Evolutionary conservation across 148 eudicot genomes (phyloP), one percentile per base, ranked within the genome.

Genomic region (Salicornia ramosissima): DNA sequence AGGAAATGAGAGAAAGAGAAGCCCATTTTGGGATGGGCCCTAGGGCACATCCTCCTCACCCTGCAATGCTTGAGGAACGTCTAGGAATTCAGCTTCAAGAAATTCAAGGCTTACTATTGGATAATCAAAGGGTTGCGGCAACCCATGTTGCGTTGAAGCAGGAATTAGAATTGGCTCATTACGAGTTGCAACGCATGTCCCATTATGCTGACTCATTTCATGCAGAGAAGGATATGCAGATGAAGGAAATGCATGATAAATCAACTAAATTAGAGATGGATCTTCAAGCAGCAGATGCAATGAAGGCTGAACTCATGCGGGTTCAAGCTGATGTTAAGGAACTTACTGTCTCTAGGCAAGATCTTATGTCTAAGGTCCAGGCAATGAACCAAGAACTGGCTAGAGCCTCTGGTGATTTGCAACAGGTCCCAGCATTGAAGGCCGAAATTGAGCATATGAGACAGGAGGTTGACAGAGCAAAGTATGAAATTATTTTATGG

Each of bases 121-220:
- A 90, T 76, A 92, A 92, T 71, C 98, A 92, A 72, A 76, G 91
- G 43, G 80, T 88, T 60, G 94, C 98, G 36, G 94, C 91, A 0
- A 90, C 96, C 24, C 98, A 92, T 76, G 98, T 92, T 71, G 96
- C 98, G 12, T 86, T 92, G 69, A 92, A 81, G 79, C 96, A 90
- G 80, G 98, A 92, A 71, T 46, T 92, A 51, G 98, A 92, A 77
- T 82, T 83, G 42, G 80, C 84, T 53, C 98, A 88, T 68, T 77
- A 75, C 34, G 91, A 92, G 78, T 76, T 92, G 77, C 91, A 90
- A 67, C 73, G 75, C 21, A 84, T 88, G 12, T 78, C 78, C 29
- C 87, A 88, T 53, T 83, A 77, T 72, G 94, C 86, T 7, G 80
- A 71, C 60, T 78, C 91, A 0, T 71, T 86, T 57, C 86, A 82